Evolutionary conservation across 1,284 basidiomycete genomes (phyloP), one percentile per base, ranked within the genome.

Genomic region (Cutaneotrichosporon arboriforme): DNA sequence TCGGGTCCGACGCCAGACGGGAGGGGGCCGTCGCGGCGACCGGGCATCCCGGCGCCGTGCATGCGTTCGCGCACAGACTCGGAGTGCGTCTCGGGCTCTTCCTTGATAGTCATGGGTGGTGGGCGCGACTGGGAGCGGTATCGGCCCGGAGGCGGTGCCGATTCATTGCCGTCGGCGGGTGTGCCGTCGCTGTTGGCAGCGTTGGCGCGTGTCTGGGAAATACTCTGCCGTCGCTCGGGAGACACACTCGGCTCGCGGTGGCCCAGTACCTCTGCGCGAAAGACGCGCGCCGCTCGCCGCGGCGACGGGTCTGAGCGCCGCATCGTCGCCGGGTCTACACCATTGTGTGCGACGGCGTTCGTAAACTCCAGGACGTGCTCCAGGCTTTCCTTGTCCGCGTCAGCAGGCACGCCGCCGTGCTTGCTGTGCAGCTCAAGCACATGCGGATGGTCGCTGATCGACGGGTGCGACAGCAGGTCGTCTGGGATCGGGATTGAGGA

Each of bases 51-150:
- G 2, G 43, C 20, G 2, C 43, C 43, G 17, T 21, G 43, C 4
- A 20, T 33, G 17, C 31, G 23, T 5, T 18, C 4, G 26, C 26
- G 26, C 26, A 7, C 26, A 31, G 7, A 5, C 38, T 18, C 17
- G 14, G n/a, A 14, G 18, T 17, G 34, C 7, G 23, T 38, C 43
- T 31, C 47, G 1, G 10, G 22, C 36, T 55, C 57, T 44, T 58
- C 57, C 21, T 36, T 46, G 23, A 58, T 50, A 1, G 57, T 50
- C 9, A 20, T 15, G 21, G 18, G 22, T 21, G 55, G 55, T 15
- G 44, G 40, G 8, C 57, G 46, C 44, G 57, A 53, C 31, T 51
- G 50, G 20, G 57, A 55, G 44, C 57, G 57, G 44, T 52, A 55
- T 36, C 53, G 41, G 22, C 15, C 15, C 20, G 40, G 18, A 31